phyloP scores from a whole-genome alignment of 2,329 filamentous ascomycete species.

The Fusarium phyllophilum region DNA sequence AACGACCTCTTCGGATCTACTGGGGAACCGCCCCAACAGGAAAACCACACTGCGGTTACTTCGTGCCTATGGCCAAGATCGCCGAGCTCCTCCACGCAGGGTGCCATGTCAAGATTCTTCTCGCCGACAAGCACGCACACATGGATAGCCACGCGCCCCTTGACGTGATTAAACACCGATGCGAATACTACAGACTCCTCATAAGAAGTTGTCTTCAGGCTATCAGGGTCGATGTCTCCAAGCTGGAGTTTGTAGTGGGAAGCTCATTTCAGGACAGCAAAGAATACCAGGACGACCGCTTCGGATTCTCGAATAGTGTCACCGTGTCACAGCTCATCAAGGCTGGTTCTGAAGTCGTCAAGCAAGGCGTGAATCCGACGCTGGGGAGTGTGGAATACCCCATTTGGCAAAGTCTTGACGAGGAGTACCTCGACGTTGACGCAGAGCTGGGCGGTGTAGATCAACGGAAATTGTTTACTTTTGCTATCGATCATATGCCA shows the following conservation, averaged over 20 bases:
- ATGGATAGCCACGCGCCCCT: neutral
- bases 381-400: neutral
- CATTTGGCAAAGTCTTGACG: neutral
- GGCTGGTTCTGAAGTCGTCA: neutral
- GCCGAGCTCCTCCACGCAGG: neutral
- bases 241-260: neutral
- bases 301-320: rapidly evolving
- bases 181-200: neutral
- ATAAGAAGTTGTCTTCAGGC: neutral
- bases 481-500: neutral
- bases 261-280: neutral
- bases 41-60: slow-evolving; percentile 9
- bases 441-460: neutral
- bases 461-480: neutral
- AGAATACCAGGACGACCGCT: neutral
- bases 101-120: neutral
- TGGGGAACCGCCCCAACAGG: slow-evolving; percentile 5
- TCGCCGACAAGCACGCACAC: neutral
- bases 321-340: rapidly evolving
- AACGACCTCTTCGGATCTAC: rapidly evolving
- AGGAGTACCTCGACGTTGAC: neutral
- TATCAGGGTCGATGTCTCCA: neutral
- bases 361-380: neutral
- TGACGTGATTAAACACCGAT: neutral
- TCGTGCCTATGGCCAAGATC: neutral